Evolutionary conservation across 2,329 filamentous ascomycete genomes (phyloP), one percentile per base, ranked within the genome.

Genomic region (Nemania sp.): DNA sequence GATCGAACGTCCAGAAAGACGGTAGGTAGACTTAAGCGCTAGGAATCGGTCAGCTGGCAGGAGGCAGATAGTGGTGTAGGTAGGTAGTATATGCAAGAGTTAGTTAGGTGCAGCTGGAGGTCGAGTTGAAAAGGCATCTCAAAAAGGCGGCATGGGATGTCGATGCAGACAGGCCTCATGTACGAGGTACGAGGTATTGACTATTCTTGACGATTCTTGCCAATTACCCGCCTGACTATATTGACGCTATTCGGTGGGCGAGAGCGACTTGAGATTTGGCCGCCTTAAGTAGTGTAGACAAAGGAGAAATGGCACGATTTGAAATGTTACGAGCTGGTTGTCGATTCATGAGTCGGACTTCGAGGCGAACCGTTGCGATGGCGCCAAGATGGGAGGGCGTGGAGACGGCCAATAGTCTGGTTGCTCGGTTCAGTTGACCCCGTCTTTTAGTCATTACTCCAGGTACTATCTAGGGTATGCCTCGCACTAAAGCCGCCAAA

Each of bases 401-500:
- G 25, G 43, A 54, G 39, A 49, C n/a, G 6, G 52, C 15, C 57
- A 48, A 43, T 56, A 47, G 48, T 42, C 48, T 57, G n/a, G 37
- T 25, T 47, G 52, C 37, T 48, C 40, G 21, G n/a, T n/a, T 39
- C 32, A 45, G 43, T 25, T 43, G 49, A 57, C 59, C 59, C 59
- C 54, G 50, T 54, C 54, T 61, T 61, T 57, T 42, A 42, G 32
- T 29, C 39, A 59, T 45, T 40, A 20, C 21, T 46, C 29, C 43
- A 39, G 56, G 37, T 21, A 21, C 29, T 47, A 37, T 34, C 34
- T 43, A 54, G 25, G 40, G 35, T 32, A 29, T n/a, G 42, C 40
- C 39, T 29, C 46, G 47, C 20, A 50, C 39, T 32, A 51, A 35
- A 29, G 25, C 3, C 25, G 7, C 25, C 7, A 29, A 29, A 29